These are phyloP conservation scores for Astragalus membranaceus DNA, from an alignment of 306 rosid genomes.

Conservation along the genomic window DNA sequence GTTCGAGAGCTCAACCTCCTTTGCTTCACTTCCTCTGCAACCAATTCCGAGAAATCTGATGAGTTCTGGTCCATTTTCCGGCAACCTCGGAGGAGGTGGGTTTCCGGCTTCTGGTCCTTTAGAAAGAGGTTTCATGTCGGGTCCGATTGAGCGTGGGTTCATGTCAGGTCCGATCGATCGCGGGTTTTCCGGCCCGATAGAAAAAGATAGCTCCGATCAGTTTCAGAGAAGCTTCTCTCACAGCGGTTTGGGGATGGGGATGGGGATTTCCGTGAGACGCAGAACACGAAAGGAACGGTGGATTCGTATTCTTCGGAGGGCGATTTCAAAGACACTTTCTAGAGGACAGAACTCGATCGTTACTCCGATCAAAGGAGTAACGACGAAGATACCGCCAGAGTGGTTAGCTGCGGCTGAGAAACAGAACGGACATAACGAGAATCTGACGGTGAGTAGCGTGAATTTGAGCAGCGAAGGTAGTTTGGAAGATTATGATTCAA, in stretches of 20 bases:
- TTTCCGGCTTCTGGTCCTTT: constrained; percentile 73
- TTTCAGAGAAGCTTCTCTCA: constrained; percentile 86
- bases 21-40: constrained; percentile 88
- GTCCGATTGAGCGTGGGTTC: constrained; percentile 93
- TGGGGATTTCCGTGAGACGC: constrained; percentile 33
- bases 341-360: constrained; percentile 73
- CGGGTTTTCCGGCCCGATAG: constrained; percentile 88
- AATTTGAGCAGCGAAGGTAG: constrained; percentile 93
- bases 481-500: constrained; percentile 74
- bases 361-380: constrained; percentile 57
- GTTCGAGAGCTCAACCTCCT: constrained; percentile 84
- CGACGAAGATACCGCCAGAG: constrained; percentile 60
- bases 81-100: constrained; percentile 36
- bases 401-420: constrained; percentile 56
- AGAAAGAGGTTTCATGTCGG: constrained; percentile 84
- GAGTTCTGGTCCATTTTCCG: constrained; percentile 71
- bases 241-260: constrained; percentile 50
- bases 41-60: constrained; percentile 63
- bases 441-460: constrained; percentile 62
- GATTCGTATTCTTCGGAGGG: constrained; percentile 56
- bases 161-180: constrained; percentile 98
- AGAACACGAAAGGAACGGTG: constrained; percentile 51
- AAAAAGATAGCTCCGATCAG: constrained; percentile 48
- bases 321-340: constrained; percentile 61
- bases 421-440: constrained; percentile 74